Evolutionary conservation across 1,284 basidiomycete species (phyloP), one percentile per base, ranked within the genome.

Genomic region (Hypsizygus ulmarius): DNA sequence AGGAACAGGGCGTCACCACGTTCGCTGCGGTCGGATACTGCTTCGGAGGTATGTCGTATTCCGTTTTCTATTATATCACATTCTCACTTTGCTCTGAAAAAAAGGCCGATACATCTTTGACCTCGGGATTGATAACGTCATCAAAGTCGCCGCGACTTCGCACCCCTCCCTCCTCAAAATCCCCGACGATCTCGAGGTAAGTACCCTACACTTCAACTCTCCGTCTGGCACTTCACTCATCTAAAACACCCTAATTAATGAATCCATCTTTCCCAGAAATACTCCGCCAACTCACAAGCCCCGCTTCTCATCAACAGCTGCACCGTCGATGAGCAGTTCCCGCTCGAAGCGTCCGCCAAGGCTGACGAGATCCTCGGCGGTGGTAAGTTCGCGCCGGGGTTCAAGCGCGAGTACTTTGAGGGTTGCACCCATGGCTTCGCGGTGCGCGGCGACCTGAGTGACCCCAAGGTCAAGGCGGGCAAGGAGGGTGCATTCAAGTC

Each of bases 81-180:
- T n/a, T 18, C 14, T 6, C 6, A 21, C 8, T 21, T 44, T n/a
- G 19, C 19, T 28, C 28, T 36, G 21, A 3, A 7, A 32, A 14
- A 16, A 58, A 74, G 78, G 63, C 14, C 78, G 83, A 42, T 81
- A 82, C 49, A 69, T 73, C 29, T 87, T 87, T 60, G 78, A 89
- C 54, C 74, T 88, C 40, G 82, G 83, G 0, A 80, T 87, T 53
- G 82, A 87, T 8, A 69, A 74, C 44, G 54, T 70, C 39, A 76
- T 81, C 62, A 68, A 77, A 36, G 84, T 72, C 19, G 74, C 71
- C 0, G 79, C 77, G 18, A 71, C 77, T 43, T 63, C 78, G 0
- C 90, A 93, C 65, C 90, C 89, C 1, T 87, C 87, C 3, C 68
- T 83, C 2, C 74, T 93, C 51, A 54, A 81, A 33, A 52, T 77